Base-by-base conservation (phyloP, 192 early-diverging fungal genomes). In the Chytriomyces confervae region DNA sequence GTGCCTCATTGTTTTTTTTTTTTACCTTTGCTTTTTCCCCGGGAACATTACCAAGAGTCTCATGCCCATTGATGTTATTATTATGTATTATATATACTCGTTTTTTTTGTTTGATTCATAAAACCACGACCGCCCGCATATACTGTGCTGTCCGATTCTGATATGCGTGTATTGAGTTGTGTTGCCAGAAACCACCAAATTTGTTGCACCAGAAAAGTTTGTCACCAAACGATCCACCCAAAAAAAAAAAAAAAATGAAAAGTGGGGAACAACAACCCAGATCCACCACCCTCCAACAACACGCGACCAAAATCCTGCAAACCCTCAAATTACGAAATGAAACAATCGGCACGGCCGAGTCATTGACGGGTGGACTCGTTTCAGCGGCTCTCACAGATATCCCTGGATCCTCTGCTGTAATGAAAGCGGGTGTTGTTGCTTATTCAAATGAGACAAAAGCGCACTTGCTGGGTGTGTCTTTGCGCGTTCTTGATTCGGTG, bases 371-470 rank as follows among this genome's bases (percentile, higher is more conserved):
- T 18, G 77, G 77, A 6, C 46, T 71, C 6, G 61, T 79, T 29
- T 20, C 69, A 6, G 77, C 77, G 8, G 47, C 45, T 8, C 47
- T 79, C 36, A 79, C 77, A n/a, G 69, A 71, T 16, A 43, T 63
- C 2, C 47, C 77, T 10, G 67, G 67, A 7, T 9, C 57, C 3
- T 77, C 66, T 6, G 6, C 7, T 7, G 50, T 61, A 18, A 18
- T 77, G 8, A 51, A 62, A 49, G 77, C 45, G 18, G 77, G 77
- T 44, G 47, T 79, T 49, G 67, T 77, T 13, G 68, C 77, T 0
- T 79, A 79, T 62, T 50, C 61, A 8, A 62, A 79, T 61, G 61
- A 44, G 49, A 20, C 43, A 13, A 79, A 79, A 43, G 13, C 20
- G 18, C 10, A 13, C 1, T 20, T 72, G 16, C 77, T 79, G 10